Evolutionary conservation across 208 protist species (phyloP), one percentile per base, ranked within the genome.

Genomic region (Trypanosoma melophagium): DNA sequence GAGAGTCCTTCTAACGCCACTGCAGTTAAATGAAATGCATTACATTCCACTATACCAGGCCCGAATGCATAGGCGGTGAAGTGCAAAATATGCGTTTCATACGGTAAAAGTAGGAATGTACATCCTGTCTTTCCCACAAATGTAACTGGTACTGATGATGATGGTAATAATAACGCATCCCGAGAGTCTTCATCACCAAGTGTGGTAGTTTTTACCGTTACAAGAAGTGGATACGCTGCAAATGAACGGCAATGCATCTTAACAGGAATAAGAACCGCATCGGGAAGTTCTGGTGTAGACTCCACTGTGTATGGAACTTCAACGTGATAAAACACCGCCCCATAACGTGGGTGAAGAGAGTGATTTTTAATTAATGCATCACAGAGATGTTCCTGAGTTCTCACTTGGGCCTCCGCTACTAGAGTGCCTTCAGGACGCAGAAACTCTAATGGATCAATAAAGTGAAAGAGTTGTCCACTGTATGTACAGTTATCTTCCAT

Each of bases 11-110:
- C 50, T 62, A 84, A 49, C 31, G 87, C 69, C 7, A 75, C 64
- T 3, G 79, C 87, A 13, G 41, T 68, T n/a, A 93, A 72, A 17
- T 75, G 53, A 67, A 93, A 81, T 61, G 63, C 60, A 56, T 91
- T 88, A 55, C 83, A 90, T 55, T 94, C 69, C 17, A 84, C 81
- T 19, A 94, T n/a, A 31, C 88, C 85, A 19, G 83, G 81, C 12
- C 69, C 64, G 45, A 87, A 69, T 16, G 84, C 69, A 66, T 81
- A 79, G 25, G 83, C 89, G 9, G 83, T 86, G 49, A 94, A 88
- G 9, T 50, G 35, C 41, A 94, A 63, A 41, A 71, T 70, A 60
- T 89, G 67, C 22, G 52, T 79, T 13, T 86, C 79, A 44, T 87
- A 81, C 3, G 89, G 89, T 54, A 87, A 63, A 24, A 94, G 74